These are phyloP conservation scores for Eucalyptus sideroxylon DNA, from an alignment of 345 rosid species.

Conservation along the genomic window DNA sequence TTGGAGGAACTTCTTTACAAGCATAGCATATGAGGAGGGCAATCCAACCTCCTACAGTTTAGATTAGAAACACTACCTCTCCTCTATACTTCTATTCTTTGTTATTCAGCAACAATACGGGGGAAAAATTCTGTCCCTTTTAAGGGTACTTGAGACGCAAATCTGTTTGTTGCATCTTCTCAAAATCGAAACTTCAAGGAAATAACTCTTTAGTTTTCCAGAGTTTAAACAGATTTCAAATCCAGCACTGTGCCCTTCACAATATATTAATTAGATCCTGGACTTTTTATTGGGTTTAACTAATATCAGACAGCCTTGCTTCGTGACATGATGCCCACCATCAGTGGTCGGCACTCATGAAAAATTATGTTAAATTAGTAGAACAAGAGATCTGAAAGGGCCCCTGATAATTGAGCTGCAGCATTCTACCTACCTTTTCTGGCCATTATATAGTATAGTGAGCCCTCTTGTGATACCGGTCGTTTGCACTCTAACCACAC, in stretches of 20 bases:
- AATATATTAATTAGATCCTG: not conserved
- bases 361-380: not conserved
- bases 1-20: not conserved
- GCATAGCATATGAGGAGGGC: not conserved
- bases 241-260: not conserved
- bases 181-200: not conserved
- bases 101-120: not conserved
- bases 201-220: not conserved
- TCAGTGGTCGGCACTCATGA: not conserved
- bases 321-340: not conserved
- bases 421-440: conserved; percentile 37
- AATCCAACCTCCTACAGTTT: not conserved
- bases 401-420: not conserved
- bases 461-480: conserved; percentile 67
- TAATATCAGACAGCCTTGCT: not conserved
- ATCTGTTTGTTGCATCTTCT: not conserved
- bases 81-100: not conserved
- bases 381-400: not conserved
- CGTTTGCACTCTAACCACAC: conserved; percentile 88
- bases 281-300: not conserved
- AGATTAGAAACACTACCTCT: not conserved
- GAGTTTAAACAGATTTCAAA: not conserved
- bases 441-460: conserved; percentile 54
- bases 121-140: not conserved
- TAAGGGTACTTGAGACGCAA: too few relatives aligned